Percentiles rank a stretch among this genome's conserved stretches.
These are phyloP conservation scores for Aegilops umbellulata DNA, from an alignment of 176 grass and related monocot species.

Conservation along the genomic window DNA sequence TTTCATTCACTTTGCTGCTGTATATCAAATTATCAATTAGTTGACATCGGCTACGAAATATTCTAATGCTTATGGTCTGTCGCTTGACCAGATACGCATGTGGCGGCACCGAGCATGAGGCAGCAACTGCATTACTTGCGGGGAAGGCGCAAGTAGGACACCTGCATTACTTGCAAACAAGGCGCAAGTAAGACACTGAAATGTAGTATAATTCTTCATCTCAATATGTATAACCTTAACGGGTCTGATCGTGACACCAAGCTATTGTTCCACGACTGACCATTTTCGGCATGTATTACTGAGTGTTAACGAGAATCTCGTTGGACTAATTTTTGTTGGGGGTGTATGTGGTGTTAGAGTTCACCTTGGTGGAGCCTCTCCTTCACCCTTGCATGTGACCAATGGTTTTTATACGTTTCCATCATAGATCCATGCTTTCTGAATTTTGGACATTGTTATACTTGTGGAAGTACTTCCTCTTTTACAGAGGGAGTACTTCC, in stretches of 20 bases:
- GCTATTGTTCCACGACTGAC: neutral
- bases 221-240: neutral
- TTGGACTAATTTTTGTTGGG: neutral
- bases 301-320: neutral
- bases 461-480: neutral
- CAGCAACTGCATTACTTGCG: slow-evolving; percentile 49
- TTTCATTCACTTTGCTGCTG: neutral
- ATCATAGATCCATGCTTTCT: neutral
- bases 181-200: slow-evolving; percentile 33
- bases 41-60: neutral
- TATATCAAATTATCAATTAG: neutral
- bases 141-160: slow-evolving; percentile 34
- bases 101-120: slow-evolving; percentile 51
- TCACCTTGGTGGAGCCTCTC: neutral
- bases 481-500: too few species aligned
- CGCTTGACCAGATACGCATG: slow-evolving; percentile 25
- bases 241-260: neutral
- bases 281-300: neutral
- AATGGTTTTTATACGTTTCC: neutral
- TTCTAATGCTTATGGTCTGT: slow-evolving; percentile 14
- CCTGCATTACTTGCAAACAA: slow-evolving; percentile 25
- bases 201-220: neutral
- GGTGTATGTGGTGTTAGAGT: neutral
- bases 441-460: too few species aligned
- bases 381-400: neutral